Evolutionary conservation across 2,329 filamentous ascomycete genomes (phyloP).

Genomic region (Lasiodiplodia theobromae): DNA sequence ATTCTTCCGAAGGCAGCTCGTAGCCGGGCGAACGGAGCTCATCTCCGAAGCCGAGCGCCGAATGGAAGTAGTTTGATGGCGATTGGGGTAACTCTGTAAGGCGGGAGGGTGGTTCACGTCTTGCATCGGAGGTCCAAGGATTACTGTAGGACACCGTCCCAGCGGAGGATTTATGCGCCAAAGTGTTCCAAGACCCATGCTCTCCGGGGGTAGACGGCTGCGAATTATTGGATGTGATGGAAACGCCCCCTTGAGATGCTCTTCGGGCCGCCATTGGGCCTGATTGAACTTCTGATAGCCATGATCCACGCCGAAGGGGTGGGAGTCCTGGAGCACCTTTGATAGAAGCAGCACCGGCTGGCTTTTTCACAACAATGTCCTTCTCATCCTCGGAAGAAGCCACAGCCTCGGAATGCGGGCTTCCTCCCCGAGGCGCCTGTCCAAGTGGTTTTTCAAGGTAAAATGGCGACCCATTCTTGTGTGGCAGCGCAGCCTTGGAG

Average conservation of each 20-base stretch:
- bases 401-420: constrained; percentile 91
- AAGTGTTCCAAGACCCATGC: constrained; percentile 53
- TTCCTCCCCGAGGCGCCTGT: constrained; percentile 47
- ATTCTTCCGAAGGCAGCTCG: constrained; percentile 17
- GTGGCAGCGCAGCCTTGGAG: constrained; percentile 4
- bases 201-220: constrained; percentile 82
- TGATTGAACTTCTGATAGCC: constrained; percentile 81
- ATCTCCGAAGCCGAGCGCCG: constrained; percentile 14
- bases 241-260: constrained; percentile 71
- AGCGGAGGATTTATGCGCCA: constrained; percentile 44
- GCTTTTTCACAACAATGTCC: constrained; percentile 53
- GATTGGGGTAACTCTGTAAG: constrained; percentile 42
- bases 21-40: constrained; percentile 24
- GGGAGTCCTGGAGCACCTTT: constrained; percentile 63
- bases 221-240: constrained; percentile 80
- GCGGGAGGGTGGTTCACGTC: constrained; percentile 28
- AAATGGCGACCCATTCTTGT: constrained; percentile 25
- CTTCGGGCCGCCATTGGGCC: constrained; percentile 61
- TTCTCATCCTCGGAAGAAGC: constrained; percentile 94
- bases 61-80: constrained; percentile 22
- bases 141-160: constrained; percentile 53
- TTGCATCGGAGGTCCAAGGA: constrained; percentile 36
- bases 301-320: constrained; percentile 59
- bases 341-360: constrained; percentile 30
- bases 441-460: constrained; percentile 24